Conservation (phyloP, 495 filamentous ascomycete genomes). For the Bryoglossum gracile region DNA sequence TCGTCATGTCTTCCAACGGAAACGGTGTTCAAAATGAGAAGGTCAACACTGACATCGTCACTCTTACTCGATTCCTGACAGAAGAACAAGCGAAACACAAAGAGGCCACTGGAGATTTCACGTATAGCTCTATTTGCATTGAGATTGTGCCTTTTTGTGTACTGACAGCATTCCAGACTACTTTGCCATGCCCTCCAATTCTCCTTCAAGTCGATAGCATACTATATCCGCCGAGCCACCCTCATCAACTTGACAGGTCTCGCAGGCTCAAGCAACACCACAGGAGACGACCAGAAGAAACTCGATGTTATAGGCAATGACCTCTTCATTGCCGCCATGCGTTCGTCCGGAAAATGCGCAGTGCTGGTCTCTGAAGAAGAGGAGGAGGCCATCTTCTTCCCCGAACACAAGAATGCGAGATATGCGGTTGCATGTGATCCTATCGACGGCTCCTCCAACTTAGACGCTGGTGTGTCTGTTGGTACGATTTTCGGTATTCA, state of each 20-base stretch:
- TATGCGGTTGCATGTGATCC: slow-evolving; percentile 97
- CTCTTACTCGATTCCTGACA: slow-evolving; percentile 88
- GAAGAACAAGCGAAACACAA: slow-evolving; percentile 91
- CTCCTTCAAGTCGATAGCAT: slow-evolving; percentile 98
- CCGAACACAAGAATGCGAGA: slow-evolving; percentile 68
- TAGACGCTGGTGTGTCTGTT: slow-evolving; percentile 96
- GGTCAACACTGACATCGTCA: slow-evolving; percentile 93
- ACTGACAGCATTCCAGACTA: slow-evolving; percentile 47
- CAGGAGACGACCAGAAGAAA: slow-evolving; percentile 98
- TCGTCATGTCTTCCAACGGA: slow-evolving; percentile 32
- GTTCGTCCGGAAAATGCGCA: slow-evolving; percentile 78
- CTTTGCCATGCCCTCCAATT: slow-evolving; percentile 97
- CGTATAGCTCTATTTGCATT: slow-evolving; percentile 48
- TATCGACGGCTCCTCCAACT: slow-evolving; percentile 94
- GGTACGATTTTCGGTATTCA: slow-evolving; percentile 97
- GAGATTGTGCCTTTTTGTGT: not conserved
- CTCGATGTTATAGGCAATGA: slow-evolving; percentile 98
- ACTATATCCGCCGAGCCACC: slow-evolving; percentile 97
- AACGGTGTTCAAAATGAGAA: slow-evolving; percentile 53
- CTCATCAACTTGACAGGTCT: slow-evolving; percentile 94
- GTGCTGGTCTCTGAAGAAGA: slow-evolving; percentile 95
- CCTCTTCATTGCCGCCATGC: slow-evolving; percentile 91
- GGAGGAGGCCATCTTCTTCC: slow-evolving; percentile 82
- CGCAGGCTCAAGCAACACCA: slow-evolving; percentile 89
- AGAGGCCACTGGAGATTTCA: slow-evolving; percentile 97